Evolutionary conservation across 805 yeast genomes (phyloP).

Genomic region (Brettanomyces naardenensis): DNA sequence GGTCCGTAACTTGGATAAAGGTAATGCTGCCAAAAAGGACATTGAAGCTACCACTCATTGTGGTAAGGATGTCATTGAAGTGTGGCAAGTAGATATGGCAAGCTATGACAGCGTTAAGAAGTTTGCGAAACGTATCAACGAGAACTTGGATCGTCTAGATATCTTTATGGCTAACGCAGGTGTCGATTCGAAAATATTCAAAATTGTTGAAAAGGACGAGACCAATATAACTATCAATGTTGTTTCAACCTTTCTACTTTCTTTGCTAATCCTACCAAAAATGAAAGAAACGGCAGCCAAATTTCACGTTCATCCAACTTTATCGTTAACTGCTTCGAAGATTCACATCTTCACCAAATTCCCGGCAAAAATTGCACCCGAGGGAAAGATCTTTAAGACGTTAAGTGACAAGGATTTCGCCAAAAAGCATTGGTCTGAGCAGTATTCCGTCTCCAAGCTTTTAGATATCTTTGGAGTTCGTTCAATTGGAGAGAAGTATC

Average conservation of each 20-base stretch:
- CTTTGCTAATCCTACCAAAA: background rate
- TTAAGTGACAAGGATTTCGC: background rate
- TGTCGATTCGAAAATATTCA: background rate
- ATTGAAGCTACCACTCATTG: background rate
- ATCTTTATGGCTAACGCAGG: background rate
- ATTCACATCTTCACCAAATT: background rate
- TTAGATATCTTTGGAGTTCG: background rate
- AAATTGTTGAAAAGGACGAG: background rate
- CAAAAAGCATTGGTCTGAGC: background rate
- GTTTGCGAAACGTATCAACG: background rate
- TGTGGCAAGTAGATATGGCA: background rate
- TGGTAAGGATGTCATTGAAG: background rate
- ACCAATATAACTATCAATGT: background rate
- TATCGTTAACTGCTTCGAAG: background rate
- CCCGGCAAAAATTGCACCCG: background rate
- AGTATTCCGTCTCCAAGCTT: background rate
- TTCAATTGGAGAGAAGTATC: background rate
- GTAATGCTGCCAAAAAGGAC: background rate
- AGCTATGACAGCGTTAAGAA: background rate
- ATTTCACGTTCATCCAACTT: background rate
- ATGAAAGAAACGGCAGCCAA: background rate
- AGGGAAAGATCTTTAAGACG: background rate
- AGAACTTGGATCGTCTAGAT: background rate
- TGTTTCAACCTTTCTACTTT: background rate
- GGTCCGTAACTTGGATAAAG: background rate